Percentiles rank a stretch among this genome's conserved stretches.
Conservation (phyloP, 2,329 filamentous ascomycete species). For the Aspergillus pseudoviridinutans region DNA sequence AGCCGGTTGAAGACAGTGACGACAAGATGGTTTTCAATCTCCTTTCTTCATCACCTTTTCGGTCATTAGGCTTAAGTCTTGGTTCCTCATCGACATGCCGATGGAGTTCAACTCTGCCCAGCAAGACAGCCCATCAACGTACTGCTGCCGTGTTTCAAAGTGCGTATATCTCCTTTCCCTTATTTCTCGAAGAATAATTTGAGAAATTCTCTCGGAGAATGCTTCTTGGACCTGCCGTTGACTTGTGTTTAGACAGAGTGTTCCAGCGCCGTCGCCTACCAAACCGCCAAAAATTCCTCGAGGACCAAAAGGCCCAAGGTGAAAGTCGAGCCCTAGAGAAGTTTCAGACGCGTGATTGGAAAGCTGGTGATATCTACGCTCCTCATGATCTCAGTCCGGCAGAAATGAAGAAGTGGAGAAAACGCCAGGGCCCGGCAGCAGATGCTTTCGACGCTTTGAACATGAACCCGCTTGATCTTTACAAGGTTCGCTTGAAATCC, state of each 20-base stretch:
- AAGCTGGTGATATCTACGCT: constrained; percentile 78
- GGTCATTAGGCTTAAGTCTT: constrained; percentile 19
- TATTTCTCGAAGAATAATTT: neutral
- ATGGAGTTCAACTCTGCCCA: constrained; percentile 32
- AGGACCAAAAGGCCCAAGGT: constrained; percentile 33
- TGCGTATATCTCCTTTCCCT: neutral
- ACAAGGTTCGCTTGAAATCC: constrained; percentile 61
- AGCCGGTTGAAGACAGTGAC: neutral
- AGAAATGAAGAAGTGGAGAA: constrained; percentile 80
- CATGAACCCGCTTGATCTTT: constrained; percentile 76
- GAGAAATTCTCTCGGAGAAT: no score
- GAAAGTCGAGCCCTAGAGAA: constrained; percentile 38
- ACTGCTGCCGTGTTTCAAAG: constrained; percentile 4
- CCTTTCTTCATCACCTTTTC: constrained; percentile 25
- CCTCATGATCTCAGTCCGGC: constrained; percentile 76
- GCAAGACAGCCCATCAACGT: constrained; percentile 24
- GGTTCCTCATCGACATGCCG: constrained; percentile 23
- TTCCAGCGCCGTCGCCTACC: constrained; percentile 23
- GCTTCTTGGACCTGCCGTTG: neutral
- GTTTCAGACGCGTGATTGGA: constrained; percentile 62
- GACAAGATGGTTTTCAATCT: constrained; percentile 28
- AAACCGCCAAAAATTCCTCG: constrained; percentile 31
- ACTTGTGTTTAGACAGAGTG: constrained; percentile 17
- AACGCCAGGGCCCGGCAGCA: constrained; percentile 48
- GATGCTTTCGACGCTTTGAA: constrained; percentile 79